These are phyloP conservation scores for Fusarium pseudograminearum DNA, from an alignment of 2,329 filamentous ascomycete genomes.

Conservation along the genomic window DNA sequence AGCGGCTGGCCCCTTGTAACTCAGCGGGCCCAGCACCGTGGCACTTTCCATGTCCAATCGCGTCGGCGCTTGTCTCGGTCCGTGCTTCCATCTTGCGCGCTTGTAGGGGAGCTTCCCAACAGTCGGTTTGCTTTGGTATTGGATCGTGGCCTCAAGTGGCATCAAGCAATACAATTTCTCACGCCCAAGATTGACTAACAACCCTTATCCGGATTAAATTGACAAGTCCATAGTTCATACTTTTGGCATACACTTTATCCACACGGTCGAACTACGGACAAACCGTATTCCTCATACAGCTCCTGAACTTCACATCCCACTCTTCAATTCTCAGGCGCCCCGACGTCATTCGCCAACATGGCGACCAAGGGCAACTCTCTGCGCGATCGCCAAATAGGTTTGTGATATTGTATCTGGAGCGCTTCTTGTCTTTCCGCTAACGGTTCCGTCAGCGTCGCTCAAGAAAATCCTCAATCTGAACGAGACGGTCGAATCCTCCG, in stretches of 20 bases:
- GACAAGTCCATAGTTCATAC: not conserved
- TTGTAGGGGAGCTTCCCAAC: conserved; percentile 40
- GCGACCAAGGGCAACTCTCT: conserved; percentile 60
- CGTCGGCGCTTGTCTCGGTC: conserved; percentile 47
- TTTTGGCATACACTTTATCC: not conserved
- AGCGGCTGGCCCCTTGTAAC: conserved; percentile 31
- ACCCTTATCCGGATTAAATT: conserved; percentile 3
- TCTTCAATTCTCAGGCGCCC: conserved; percentile 21
- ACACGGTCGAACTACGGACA: not conserved
- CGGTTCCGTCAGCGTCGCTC: conserved; percentile 75
- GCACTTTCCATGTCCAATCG: conserved; percentile 38
- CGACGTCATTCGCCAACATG: conserved; percentile 55
- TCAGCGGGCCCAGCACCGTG: conserved; percentile 16
- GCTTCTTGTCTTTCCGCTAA: conserved; percentile 13
- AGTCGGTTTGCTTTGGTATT: conserved; percentile 27
- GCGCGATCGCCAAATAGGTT: conserved; percentile 65
- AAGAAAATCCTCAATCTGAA: conserved; percentile 97
- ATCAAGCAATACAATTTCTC: conserved; percentile 34
- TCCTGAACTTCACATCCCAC: conserved; percentile 43
- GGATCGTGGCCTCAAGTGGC: conserved; percentile 48
- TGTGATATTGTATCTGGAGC: not conserved
- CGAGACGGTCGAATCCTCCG: conserved; percentile 71
- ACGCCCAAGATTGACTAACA: conserved; percentile 9
- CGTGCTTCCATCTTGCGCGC: conserved; percentile 45
- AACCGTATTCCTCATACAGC: conserved; percentile 16